Conservation (phyloP, 768 basidiomycete genomes). For the Amanita jacksonii region DNA sequence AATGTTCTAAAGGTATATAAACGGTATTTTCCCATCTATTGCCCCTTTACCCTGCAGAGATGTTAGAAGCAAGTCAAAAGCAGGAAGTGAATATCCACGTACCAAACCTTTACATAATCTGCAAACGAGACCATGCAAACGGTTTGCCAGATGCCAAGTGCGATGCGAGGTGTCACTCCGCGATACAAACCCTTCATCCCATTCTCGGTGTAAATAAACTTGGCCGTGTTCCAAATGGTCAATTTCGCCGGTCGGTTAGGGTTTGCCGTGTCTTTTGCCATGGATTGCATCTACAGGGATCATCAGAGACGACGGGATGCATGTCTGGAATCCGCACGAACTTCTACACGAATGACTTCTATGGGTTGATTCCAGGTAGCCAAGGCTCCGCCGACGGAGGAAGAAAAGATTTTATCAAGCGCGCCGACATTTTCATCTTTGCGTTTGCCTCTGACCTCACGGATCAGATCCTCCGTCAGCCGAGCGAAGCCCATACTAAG, state of each 20-base stretch:
- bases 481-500: conserved; percentile 93
- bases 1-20: conserved; percentile 8
- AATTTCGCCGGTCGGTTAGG: conserved; percentile 84
- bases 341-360: conserved; percentile 95
- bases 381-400: conserved; percentile 86
- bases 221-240: conserved; percentile 84
- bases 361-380: conserved; percentile 99
- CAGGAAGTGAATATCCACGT: conserved; percentile 12
- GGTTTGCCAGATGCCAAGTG: conserved; percentile 93
- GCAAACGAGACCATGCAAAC: conserved; percentile 99
- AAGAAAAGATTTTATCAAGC: conserved; percentile 81
- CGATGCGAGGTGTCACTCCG: conserved; percentile 95
- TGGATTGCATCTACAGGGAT: conserved; percentile 86
- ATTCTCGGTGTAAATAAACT: conserved; percentile 94
- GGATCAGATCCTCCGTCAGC: conserved; percentile 75
- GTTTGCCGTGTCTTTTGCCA: conserved; percentile 73
- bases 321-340: conserved; percentile 30
- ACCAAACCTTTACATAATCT: conserved; percentile 91
- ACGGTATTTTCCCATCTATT: conserved; percentile 15
- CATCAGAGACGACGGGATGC: background rate
- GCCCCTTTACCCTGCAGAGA: conserved; percentile 41
- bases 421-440: conserved; percentile 68
- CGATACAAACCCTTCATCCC: conserved; percentile 95
- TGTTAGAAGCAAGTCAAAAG: conserved; percentile 9
- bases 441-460: conserved; percentile 65